phyloP scores from a whole-genome alignment of 192 early-diverging fungal species.

The Coemansia aciculifera region DNA sequence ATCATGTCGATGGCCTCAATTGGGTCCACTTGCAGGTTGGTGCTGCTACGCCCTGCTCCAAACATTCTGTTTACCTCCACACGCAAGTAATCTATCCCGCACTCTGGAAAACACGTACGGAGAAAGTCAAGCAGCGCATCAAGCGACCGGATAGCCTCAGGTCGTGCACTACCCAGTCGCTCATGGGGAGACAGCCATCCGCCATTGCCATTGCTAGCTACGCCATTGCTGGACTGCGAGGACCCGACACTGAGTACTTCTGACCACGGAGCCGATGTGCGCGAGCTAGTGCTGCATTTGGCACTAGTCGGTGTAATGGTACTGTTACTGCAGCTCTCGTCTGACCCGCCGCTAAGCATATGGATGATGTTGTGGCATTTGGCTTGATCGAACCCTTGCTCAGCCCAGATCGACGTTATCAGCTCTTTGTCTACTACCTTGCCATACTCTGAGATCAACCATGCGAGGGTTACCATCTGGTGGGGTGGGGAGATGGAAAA shows the following conservation, averaged over 20 bases:
- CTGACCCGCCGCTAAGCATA: slow-evolving; percentile 35
- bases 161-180: neutral
- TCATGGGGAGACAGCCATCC: neutral
- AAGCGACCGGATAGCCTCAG: slow-evolving; percentile 36
- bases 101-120: slow-evolving; percentile 47
- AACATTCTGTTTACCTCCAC: slow-evolving; percentile 32
- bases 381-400: slow-evolving; percentile 26
- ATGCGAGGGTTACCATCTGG: slow-evolving; percentile 26
- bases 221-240: slow-evolving; percentile 4
- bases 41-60: neutral
- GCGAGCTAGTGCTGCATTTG: slow-evolving; percentile 7
- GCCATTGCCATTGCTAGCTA: neutral
- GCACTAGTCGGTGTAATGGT: neutral
- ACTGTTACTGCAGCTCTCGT: neutral
- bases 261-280: neutral
- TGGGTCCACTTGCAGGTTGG: slow-evolving; percentile 34
- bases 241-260: slow-evolving; percentile 20
- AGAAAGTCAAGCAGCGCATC: slow-evolving; percentile 36
- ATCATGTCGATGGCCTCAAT: slow-evolving; percentile 48
- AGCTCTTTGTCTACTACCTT: slow-evolving; percentile 36
- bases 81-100: slow-evolving; percentile 35
- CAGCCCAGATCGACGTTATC: slow-evolving; percentile 45
- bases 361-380: slow-evolving; percentile 45
- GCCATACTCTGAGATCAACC: slow-evolving; percentile 38
- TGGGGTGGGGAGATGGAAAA: neutral